phyloP scores from a whole-genome alignment of 192 early-diverging fungal genomes.

The Dissophora ornata region DNA sequence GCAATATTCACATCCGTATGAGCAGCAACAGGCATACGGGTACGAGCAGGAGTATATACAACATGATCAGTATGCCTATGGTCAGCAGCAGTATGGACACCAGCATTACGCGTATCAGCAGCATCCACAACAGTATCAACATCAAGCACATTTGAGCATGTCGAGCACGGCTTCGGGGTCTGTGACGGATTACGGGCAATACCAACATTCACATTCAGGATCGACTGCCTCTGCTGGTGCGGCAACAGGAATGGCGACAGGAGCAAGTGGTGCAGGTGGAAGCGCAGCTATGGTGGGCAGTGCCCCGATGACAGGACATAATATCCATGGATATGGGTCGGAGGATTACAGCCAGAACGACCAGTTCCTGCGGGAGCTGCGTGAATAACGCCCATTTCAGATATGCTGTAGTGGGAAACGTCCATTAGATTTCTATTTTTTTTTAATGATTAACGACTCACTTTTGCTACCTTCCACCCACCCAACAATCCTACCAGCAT shows the following conservation, averaged over 20 bases:
- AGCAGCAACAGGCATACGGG: not conserved
- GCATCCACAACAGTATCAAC: not conserved
- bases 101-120: slow-evolving; percentile 5
- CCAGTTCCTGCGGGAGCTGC: slow-evolving; percentile 42
- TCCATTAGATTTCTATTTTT: too few species aligned
- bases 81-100: too few species aligned
- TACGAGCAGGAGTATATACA: slow-evolving; percentile 1
- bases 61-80: not conserved
- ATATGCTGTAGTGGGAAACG: too few species aligned
- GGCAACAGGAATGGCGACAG: too few species aligned
- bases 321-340: slow-evolving; percentile 32
- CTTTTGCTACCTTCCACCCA: too few species aligned
- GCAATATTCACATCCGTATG: not conserved
- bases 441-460: too few species aligned
- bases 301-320: slow-evolving; percentile 9
- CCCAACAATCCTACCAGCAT: too few species aligned
- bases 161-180: slow-evolving; percentile 11
- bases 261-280: not conserved
- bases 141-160: slow-evolving; percentile 22
- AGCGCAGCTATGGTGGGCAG: not conserved
- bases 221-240: too few species aligned
- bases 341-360: slow-evolving; percentile 42
- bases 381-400: slow-evolving; percentile 14
- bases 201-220: not conserved
- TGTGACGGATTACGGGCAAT: slow-evolving; percentile 15